Evolutionary conservation across 1,284 basidiomycete genomes (phyloP), one percentile per base, ranked within the genome.

Genomic region (Ceratobasidium sp.): DNA sequence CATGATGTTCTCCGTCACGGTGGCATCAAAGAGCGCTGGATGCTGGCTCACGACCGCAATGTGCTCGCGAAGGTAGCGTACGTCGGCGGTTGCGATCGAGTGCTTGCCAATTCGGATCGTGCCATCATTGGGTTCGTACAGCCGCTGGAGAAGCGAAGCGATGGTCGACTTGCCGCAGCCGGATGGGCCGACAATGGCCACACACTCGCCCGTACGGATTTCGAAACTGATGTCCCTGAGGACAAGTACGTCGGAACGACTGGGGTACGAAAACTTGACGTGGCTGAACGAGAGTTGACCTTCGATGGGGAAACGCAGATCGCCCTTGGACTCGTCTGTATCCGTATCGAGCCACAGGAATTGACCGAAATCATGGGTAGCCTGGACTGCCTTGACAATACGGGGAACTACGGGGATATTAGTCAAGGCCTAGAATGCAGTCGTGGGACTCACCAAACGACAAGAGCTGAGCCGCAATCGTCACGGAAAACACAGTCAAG

Each of bases 111-210:
- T 78, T 15, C 80, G 78, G 73, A 97, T 86, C 1, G 75, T 75
- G 0, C 95, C 95, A 0, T 78, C 75, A 1, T 77, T 77, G 0
- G 94, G 93, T 74, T 94, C 90, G 80, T 96, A 97, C 22, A 97
- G 80, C 0, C 94, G 82, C 77, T 97, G 93, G 1, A 97, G 81
- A 2, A 98, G 83, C 0, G 89, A 82, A 0, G 91, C 88, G 73
- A 96, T 82, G 1, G 94, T 96, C 20, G 92, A 93, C 80, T 96
- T 96, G 58, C 94, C 94, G 17, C 86, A 92, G 0, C 94, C 94
- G 1, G 93, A 95, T 0, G 90, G 80, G 8, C 94, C 94, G 15
- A 97, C 93, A 69, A 97, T 84, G 0, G 93, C 94, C 27, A 96
- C 90, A 65, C 87, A 91, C 78, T 96, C 92, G 64, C 91, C 90